Conservation (phyloP, 495 filamentous ascomycete genomes). For the Corynascus novoguineensis region DNA sequence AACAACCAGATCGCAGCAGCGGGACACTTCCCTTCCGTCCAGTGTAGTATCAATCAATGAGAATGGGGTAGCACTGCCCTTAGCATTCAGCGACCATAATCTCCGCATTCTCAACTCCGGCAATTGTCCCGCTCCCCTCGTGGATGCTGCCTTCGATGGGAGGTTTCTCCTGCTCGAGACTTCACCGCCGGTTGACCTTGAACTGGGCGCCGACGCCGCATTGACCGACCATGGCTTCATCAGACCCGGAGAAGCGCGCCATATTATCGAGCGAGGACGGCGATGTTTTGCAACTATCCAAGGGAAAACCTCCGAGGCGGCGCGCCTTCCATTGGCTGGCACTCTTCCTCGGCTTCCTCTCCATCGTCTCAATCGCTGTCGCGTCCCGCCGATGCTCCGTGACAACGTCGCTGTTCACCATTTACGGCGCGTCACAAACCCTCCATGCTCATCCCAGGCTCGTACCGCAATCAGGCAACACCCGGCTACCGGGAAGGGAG, state of each 20-base stretch:
- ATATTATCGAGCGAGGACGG: background rate
- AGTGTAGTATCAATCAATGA: too few species aligned
- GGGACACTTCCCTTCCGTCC: too few species aligned
- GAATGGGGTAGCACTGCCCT: background rate
- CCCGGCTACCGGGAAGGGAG: background rate
- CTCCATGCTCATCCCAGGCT: background rate
- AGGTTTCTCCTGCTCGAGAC: background rate
- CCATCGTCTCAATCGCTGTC: background rate
- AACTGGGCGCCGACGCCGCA: background rate
- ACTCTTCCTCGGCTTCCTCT: background rate
- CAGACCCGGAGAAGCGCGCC: constrained; percentile 16
- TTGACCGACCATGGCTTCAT: constrained; percentile 8
- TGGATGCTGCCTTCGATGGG: background rate
- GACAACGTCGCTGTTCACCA: background rate
- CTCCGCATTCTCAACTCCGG: background rate
- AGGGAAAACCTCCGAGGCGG: background rate
- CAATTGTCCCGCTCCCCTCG: background rate
- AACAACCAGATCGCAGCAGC: background rate
- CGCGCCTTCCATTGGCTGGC: background rate
- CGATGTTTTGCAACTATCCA: background rate
- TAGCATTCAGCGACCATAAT: background rate
- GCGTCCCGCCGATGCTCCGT: background rate
- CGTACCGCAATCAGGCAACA: background rate
- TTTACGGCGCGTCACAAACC: background rate
- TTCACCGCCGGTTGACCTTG: background rate